Conservation (phyloP, 495 filamentous ascomycete species). For the Penicillium steckii region DNA sequence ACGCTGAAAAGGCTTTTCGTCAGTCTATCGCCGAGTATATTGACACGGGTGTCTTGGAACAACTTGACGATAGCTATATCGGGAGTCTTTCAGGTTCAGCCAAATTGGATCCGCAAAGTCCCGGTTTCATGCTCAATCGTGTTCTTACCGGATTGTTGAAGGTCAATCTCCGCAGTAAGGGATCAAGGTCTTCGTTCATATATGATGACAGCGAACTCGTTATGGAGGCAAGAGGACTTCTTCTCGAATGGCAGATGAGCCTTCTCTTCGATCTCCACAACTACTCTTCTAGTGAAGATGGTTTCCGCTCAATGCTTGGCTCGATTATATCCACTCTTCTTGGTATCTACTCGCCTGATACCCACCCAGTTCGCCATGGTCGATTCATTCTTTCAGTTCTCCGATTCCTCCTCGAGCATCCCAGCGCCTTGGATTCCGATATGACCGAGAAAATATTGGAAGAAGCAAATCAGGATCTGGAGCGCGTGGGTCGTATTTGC, state of each 20-base stretch:
- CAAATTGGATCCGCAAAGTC: slow-evolving; percentile 35
- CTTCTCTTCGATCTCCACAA: slow-evolving; percentile 34
- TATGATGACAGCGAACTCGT: slow-evolving; percentile 44
- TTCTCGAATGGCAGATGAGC: slow-evolving; percentile 58
- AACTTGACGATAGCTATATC: slow-evolving; percentile 28
- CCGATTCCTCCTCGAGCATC: slow-evolving; percentile 39
- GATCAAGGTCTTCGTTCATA: slow-evolving; percentile 20
- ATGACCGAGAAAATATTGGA: slow-evolving; percentile 29
- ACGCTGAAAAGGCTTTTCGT: slow-evolving; percentile 41
- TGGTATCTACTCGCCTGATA: slow-evolving; percentile 34
- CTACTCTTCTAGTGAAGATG: slow-evolving; percentile 27
- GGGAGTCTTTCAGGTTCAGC: slow-evolving; percentile 22
- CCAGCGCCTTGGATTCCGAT: slow-evolving; percentile 27
- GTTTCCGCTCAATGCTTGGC: slow-evolving; percentile 31
- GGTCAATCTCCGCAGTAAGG: slow-evolving; percentile 37
- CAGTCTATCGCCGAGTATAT: slow-evolving; percentile 49
- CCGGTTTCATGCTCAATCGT: slow-evolving; percentile 45
- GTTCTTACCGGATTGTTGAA: slow-evolving; percentile 47
- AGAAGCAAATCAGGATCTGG: slow-evolving; percentile 35
- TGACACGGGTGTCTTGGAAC: slow-evolving; percentile 38
- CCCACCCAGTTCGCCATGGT: slow-evolving; percentile 46
- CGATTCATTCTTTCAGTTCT: slow-evolving; percentile 44
- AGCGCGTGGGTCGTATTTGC: slow-evolving; percentile 31
- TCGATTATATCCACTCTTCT: slow-evolving; percentile 37
- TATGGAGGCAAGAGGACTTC: slow-evolving; percentile 36